Evolutionary conservation across 2,329 filamentous ascomycete genomes (phyloP).

Genomic region (Ophiostoma sp.): DNA sequence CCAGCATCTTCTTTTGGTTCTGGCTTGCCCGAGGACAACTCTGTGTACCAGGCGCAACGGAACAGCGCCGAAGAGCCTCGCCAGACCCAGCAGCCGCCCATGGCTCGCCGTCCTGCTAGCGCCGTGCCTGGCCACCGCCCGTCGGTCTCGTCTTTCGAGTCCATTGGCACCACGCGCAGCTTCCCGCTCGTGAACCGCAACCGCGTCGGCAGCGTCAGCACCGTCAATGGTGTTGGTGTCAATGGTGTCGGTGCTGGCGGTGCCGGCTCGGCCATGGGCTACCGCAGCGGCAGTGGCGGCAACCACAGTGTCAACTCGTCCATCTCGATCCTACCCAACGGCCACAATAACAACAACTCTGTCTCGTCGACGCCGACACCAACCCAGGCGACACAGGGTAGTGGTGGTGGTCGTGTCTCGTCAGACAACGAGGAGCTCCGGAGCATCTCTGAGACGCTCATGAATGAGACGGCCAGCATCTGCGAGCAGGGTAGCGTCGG

Average conservation of each 20-base stretch:
- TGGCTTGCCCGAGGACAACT: neutral
- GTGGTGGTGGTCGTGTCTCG: slow-evolving; percentile 18
- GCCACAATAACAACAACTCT: neutral
- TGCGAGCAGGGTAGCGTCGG: slow-evolving; percentile 36
- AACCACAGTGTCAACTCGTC: slow-evolving; percentile 19
- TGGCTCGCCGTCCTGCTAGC: slow-evolving; percentile 45
- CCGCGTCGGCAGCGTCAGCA: slow-evolving; percentile 23
- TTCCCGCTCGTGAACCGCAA: slow-evolving; percentile 55
- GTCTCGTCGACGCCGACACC: neutral
- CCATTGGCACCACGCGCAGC: slow-evolving; percentile 59
- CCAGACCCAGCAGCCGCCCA: slow-evolving; percentile 24
- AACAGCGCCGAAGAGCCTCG: slow-evolving; percentile 29
- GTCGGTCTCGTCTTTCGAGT: slow-evolving; percentile 58
- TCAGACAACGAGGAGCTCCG: slow-evolving; percentile 50
- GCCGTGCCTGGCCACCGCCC: slow-evolving; percentile 50
- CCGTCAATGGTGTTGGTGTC: neutral
- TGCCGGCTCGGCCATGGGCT: slow-evolving; percentile 39
- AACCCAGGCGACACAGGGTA: neutral
- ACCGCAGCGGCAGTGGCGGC: slow-evolving; percentile 15
- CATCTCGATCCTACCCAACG: slow-evolving; percentile 5
- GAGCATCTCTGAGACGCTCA: slow-evolving; percentile 50
- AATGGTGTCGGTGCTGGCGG: neutral
- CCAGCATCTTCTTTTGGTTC: neutral
- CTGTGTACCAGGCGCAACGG: slow-evolving; percentile 4
- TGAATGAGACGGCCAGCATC: slow-evolving; percentile 50